Evolutionary conservation across 2,329 filamentous ascomycete genomes (phyloP).

Genomic region (Aspergillus tamarii): DNA sequence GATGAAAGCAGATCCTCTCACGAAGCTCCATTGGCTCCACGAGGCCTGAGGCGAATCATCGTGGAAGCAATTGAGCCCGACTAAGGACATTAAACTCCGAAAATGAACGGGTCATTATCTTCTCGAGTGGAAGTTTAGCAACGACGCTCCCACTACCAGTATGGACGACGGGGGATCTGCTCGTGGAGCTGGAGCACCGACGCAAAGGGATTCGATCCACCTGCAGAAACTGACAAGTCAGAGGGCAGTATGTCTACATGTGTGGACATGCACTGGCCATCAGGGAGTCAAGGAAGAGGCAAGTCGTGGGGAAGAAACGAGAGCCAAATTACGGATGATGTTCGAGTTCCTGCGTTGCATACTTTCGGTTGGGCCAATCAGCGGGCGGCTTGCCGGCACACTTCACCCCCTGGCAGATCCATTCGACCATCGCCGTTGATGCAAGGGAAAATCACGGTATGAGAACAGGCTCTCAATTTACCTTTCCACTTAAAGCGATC

Average conservation of each 20-base stretch:
- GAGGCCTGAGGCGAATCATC: background rate
- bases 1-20: conserved; percentile 3
- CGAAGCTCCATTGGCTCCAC: conserved; percentile 10
- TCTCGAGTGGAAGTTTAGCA: background rate
- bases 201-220: background rate
- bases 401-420: conserved; percentile 14
- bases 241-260: conserved; percentile 22
- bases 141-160: background rate
- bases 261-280: conserved; percentile 17
- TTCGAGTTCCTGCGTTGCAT: conserved; percentile 12
- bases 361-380: conserved; percentile 24
- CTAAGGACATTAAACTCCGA: background rate
- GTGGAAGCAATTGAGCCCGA: background rate
- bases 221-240: conserved; percentile 18
- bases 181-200: background rate
- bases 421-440: conserved; percentile 1
- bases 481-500: background rate
- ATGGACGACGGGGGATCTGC: conserved; percentile 8
- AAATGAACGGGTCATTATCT: conserved; percentile 1
- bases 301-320: conserved; percentile 9
- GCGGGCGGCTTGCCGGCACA: conserved; percentile 20
- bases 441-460: background rate
- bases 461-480: background rate
- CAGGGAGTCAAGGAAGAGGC: background rate
- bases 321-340: conserved; percentile 5